Base-by-base conservation (phyloP, 495 filamentous ascomycete species). In the Chaetomium cochliodes region DNA sequence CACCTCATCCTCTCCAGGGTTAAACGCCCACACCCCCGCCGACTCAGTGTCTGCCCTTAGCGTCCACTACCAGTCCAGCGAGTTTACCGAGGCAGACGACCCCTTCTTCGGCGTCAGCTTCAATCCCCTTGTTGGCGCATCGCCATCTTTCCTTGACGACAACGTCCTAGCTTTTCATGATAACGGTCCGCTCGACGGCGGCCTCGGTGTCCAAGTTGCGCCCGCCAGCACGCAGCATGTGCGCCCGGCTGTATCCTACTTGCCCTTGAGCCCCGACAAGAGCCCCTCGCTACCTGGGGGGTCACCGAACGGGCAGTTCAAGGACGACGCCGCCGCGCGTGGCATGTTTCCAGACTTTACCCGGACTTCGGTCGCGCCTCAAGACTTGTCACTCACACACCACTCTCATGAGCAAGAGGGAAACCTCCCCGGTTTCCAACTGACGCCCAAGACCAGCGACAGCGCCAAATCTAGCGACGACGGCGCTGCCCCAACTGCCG, bases 401-500 rank as follows among this genome's bases (percentile, higher is more conserved):
- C 65, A 73, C 33, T 72, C 75, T 8, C 68, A 64, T n/a, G 77
- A 71, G 22, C 23, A 69, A 15, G 64, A 69, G 23, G 72, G 65
- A 57, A 74, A 62, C 57, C 75, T 70, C 39, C 55, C 72, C 13
- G 65, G 60, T 15, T 65, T 70, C 60, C 77, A 80, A 66, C 65
- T 80, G 46, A 84, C 83, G n/a, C 81, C 81, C 2, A 75, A 78
- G 51, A 79, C 77, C 18, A 81, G 77, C 66, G 77, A 73, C 42
- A 82, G 73, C 51, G 78, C 77, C 42, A 74, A 75, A 33, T 80
- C 81, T 16, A 82, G 80, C 66, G 81, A 81, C 61, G 79, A 81
- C 66, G 79, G 74, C 28, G 62, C 78, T 37, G 76, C 70, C 6
- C 77, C 76, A 6, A 69, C 70, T 54, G 66, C 71, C 11, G 63